These are phyloP conservation scores for Agrocybe chaxingu DNA, from an alignment of 768 basidiomycete genomes.

Conservation along the genomic window DNA sequence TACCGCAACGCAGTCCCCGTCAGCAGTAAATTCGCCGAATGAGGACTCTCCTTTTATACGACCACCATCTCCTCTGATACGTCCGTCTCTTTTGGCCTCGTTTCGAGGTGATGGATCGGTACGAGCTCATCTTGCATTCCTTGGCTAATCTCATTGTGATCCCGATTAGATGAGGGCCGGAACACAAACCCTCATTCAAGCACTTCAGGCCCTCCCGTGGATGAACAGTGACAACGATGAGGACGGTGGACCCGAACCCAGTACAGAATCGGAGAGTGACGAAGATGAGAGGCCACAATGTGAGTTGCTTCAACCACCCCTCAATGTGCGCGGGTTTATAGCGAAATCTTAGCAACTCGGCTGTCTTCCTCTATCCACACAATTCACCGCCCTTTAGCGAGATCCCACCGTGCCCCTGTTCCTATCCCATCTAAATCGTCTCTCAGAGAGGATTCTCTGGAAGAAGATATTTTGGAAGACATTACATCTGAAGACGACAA, in stretches of 20 bases:
- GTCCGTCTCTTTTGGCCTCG: slow-evolving; percentile 41
- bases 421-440: slow-evolving; percentile 19
- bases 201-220: slow-evolving; percentile 83
- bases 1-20: slow-evolving; percentile 22
- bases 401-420: slow-evolving; percentile 45
- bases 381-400: slow-evolving; percentile 78
- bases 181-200: slow-evolving; percentile 87
- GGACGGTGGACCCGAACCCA: slow-evolving; percentile 42
- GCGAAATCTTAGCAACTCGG: slow-evolving; percentile 31
- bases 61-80: slow-evolving; percentile 64
- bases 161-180: slow-evolving; percentile 73
- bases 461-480: slow-evolving; percentile 26
- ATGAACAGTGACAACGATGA: slow-evolving; percentile 69
- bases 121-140: slow-evolving; percentile 8
- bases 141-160: slow-evolving; percentile 9
- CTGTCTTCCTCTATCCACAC: slow-evolving; percentile 87
- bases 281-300: slow-evolving; percentile 56
- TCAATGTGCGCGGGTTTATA: neutral
- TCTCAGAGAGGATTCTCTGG: slow-evolving; percentile 15
- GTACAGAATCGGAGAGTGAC: slow-evolving; percentile 59
- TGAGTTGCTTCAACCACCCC: slow-evolving; percentile 12
- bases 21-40: slow-evolving; percentile 18
- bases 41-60: slow-evolving; percentile 61
- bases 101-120: slow-evolving; percentile 75
- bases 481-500: slow-evolving; percentile 20